Base-by-base conservation (phyloP, 352 stramenopile species). In the Blastocystis sp. region DNA sequence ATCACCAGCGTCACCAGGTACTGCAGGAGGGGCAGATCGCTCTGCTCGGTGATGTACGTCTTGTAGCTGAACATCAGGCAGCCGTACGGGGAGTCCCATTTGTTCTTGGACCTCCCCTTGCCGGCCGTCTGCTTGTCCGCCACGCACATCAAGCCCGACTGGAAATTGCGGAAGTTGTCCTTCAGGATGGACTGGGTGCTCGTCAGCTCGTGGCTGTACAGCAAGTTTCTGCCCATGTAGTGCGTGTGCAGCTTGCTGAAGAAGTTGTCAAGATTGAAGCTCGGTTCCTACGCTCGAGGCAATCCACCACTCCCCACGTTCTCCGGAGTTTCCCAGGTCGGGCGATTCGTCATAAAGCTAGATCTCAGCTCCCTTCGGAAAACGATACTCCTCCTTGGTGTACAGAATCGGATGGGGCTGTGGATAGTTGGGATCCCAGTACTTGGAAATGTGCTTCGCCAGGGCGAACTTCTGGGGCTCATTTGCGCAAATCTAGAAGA, bases 21-120 rank as follows among this genome's bases (percentile, higher is more conserved):
- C 90, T 96, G 93, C 89, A 95, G 92, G 78, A 96, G 95, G 45
- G 93, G 93, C 61, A 96, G 89, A 61, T 91, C 94, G 52, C 89
- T 88, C 89, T 92, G 93, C 87, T 96, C 91, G 62, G 91, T 92
- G 88, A 95, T 94, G 66, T 81, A 86, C 89, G 92, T 95, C 89
- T 93, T 93, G 91, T 94, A 96, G 67, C 93, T 95, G 90, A 95
- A 96, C 89, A 93, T 95, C 69, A 95, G 91, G 90, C 93, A 96
- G 70, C 93, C 93, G 76, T 94, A 91, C 11, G 93, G 93, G 17
- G 93, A 94, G 82, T 92, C 91, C 93, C 93, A 96, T 89, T 91
- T 92, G 91, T 96, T 96, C 66, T 90, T 81, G 60, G 93, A 93
- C 45, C 93, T 92, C n/a, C 93, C 93, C 64, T 28, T 5, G 9